Percentiles rank a stretch among this genome's conserved stretches.
Conservation (phyloP, 1,284 basidiomycete species). For the Puccinia coronata region DNA sequence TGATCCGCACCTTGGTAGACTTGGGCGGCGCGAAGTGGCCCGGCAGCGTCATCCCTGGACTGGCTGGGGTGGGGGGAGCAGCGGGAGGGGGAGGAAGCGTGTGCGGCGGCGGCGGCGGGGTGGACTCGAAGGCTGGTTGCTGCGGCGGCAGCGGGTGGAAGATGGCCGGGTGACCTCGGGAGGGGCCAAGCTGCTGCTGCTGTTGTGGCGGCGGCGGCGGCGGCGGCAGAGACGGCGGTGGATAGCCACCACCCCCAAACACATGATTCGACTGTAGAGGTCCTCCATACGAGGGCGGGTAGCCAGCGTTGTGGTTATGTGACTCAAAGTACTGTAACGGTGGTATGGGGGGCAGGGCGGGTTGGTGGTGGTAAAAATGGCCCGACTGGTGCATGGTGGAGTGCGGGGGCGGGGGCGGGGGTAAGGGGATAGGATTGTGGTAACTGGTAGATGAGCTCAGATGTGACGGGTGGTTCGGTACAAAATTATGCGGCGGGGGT, state of each 20-base stretch:
- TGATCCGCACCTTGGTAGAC: constrained; percentile 37
- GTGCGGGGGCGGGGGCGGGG: constrained; percentile 10
- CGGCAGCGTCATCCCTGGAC: background rate
- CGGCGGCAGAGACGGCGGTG: background rate
- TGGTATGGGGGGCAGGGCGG: constrained; percentile 11
- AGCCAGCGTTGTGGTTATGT: constrained; percentile 7
- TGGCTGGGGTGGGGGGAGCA: background rate
- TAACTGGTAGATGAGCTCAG: background rate
- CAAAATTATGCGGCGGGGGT: background rate
- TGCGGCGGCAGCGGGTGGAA: background rate
- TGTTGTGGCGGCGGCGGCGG: background rate
- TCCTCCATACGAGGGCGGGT: constrained; percentile 8
- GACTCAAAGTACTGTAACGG: constrained; percentile 36
- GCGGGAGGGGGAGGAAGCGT: background rate
- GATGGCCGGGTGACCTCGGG: background rate
- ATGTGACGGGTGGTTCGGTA: background rate
- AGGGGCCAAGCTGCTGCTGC: background rate
- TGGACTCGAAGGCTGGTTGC: constrained; percentile 5
- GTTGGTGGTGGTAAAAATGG: constrained; percentile 24
- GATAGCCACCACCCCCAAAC: background rate
- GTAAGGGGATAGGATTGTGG: background rate
- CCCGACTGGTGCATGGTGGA: constrained; percentile 2
- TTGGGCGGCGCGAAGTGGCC: constrained; percentile 28
- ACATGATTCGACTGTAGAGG: constrained; percentile 3
- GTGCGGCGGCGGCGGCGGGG: background rate